phyloP scores from a whole-genome alignment of 2,329 filamentous ascomycete genomes.

The Calcarisporium arbuscula region DNA sequence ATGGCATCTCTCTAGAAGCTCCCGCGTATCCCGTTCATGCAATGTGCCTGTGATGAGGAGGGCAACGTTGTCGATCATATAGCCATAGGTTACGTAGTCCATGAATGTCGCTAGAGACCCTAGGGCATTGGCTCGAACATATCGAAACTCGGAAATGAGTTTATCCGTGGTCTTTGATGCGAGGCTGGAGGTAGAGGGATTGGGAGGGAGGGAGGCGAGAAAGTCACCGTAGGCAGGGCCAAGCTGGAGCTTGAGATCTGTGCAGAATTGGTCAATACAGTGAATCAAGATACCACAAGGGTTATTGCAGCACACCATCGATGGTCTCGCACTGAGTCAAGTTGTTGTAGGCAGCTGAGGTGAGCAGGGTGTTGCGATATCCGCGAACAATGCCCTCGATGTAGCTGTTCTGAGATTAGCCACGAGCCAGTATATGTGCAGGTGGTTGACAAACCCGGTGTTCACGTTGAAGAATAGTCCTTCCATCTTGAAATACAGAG shows the following conservation, averaged over 20 bases:
- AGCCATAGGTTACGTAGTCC: conserved; percentile 97
- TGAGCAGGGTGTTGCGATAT: conserved; percentile 91
- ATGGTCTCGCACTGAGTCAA: conserved; percentile 96
- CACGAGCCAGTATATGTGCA: conserved; percentile 7
- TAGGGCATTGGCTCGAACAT: conserved; percentile 87
- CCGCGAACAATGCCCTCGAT: conserved; percentile 96
- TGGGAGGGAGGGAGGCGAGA: conserved; percentile 85
- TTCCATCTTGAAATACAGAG: too few relatives aligned
- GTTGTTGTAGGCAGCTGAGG: conserved; percentile 85
- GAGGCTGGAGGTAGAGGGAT: conserved; percentile 91
- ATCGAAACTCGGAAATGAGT: conserved; percentile 94
- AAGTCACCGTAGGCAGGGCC: conserved; percentile 96
- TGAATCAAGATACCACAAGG: neutral
- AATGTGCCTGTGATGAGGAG: conserved; percentile 96
- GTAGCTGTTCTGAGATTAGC: conserved; percentile 55
- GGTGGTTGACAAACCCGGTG: conserved; percentile 60
- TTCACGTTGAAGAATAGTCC: conserved; percentile 92
- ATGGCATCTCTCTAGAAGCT: conserved; percentile 92
- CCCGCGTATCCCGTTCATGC: conserved; percentile 93
- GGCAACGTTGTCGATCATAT: conserved; percentile 99
- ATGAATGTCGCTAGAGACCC: conserved; percentile 91
- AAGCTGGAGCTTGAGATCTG: conserved; percentile 96
- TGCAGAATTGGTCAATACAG: neutral
- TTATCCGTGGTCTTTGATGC: conserved; percentile 96
- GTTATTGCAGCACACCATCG: conserved; percentile 58